These are phyloP conservation scores for Trichoderma lentiforme DNA, from an alignment of 2,329 filamentous ascomycete genomes.

Conservation along the genomic window DNA sequence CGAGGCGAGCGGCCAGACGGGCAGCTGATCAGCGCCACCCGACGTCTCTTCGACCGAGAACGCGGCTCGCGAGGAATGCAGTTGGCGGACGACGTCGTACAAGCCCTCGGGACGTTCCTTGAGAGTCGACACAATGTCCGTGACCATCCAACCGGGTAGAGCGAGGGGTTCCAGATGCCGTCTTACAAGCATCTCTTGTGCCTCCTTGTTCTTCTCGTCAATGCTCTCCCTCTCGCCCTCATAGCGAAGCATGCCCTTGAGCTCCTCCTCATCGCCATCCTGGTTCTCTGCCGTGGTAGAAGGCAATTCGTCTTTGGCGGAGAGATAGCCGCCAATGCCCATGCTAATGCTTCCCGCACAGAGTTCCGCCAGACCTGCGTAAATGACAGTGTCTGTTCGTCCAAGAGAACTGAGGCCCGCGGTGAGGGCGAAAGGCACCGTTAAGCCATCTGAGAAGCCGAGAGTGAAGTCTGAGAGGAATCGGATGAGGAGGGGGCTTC, in stretches of 20 bases:
- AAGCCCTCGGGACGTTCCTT: constrained; percentile 32
- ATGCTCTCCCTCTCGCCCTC: constrained; percentile 9
- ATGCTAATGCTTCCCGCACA: constrained; percentile 70
- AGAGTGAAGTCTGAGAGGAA: constrained; percentile 65
- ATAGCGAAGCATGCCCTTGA: constrained; percentile 27
- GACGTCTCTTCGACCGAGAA: neutral
- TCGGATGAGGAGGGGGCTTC: constrained; percentile 32
- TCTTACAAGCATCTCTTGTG: constrained; percentile 27
- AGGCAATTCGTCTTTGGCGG: constrained; percentile 44
- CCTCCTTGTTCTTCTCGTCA: constrained; percentile 20
- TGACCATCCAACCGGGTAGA: constrained; percentile 25
- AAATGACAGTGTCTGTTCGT: constrained; percentile 59
- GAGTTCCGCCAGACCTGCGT: constrained; percentile 66
- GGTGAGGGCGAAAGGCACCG: constrained; percentile 71
- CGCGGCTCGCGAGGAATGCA: constrained; percentile 18
- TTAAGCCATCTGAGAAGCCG: constrained; percentile 70
- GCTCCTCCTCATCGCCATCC: constrained; percentile 24
- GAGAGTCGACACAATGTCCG: constrained; percentile 27
- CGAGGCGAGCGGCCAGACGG: constrained; percentile 41
- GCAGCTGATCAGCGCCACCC: constrained; percentile 21
- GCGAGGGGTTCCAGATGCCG: constrained; percentile 33
- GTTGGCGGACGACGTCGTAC: constrained; percentile 21
- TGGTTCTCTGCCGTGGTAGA: neutral
- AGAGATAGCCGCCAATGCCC: constrained; percentile 68
- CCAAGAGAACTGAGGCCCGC: constrained; percentile 64